Conservation (phyloP, 306 rosid species). For the Citrullus mucosospermus region DNA sequence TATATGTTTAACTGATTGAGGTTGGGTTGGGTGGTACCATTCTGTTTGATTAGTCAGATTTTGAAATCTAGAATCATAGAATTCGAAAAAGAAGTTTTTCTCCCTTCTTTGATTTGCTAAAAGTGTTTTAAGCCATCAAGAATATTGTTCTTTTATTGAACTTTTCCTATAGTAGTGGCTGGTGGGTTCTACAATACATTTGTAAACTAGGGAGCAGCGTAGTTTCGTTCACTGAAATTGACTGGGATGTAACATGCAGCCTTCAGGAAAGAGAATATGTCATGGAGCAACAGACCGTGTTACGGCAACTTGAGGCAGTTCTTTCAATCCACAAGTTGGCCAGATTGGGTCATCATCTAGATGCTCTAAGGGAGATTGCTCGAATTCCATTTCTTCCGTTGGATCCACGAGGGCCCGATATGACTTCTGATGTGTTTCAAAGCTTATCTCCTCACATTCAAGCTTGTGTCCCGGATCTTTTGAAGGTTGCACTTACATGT, state of each 20-base stretch:
- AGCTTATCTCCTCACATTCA: constrained; percentile 80
- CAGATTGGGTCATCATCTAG: constrained; percentile 55
- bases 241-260: constrained; percentile 33
- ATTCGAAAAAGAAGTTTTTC: not conserved
- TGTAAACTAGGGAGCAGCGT: not conserved
- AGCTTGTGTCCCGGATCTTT: constrained; percentile 82
- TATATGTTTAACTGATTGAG: not conserved
- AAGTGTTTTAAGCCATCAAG: not conserved
- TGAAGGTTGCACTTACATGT: constrained; percentile 81
- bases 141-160: not conserved
- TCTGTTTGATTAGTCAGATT: not conserved
- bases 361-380: constrained; percentile 88
- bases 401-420: constrained; percentile 75
- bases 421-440: constrained; percentile 47
- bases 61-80: not conserved
- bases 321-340: constrained; percentile 77
- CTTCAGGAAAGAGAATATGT: constrained; percentile 78
- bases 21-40: not conserved
- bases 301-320: constrained; percentile 89
- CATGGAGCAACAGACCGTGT: constrained; percentile 70
- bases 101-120: not conserved
- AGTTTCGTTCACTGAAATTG: not conserved
- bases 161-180: not conserved
- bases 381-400: constrained; percentile 85
- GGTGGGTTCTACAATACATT: not conserved